Base-by-base conservation (phyloP, 2,329 filamentous ascomycete species). In the Pseudopyrenochaeta lycopersici region DNA sequence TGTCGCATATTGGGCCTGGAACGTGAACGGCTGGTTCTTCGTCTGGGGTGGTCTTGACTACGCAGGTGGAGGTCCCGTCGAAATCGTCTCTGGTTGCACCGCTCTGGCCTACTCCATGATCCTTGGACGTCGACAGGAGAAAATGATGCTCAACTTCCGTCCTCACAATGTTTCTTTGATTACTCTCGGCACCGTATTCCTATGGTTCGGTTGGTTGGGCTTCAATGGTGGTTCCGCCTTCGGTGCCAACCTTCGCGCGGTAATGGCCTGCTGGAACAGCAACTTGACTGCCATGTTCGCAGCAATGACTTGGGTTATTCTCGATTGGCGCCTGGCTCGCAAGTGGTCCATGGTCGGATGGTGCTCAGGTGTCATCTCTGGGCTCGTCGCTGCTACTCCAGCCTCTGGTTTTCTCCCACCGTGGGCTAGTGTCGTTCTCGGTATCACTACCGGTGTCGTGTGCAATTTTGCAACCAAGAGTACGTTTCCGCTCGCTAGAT, bases 91-190 rank as follows among this genome's bases (percentile, higher is more conserved):
- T 52, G 95, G 95, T 74, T 83, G 96, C 79, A 95, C 92, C 38
- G 95, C 94, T 27, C 84, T 98, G 41, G 95, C 95, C 63, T 99
- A 98, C 81, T 97, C 93, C 2, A 90, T 91, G 91, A 88, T 97
- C 32, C 90, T 99, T 56, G 95, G 95, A 65, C 91, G 92, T 72
- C 92, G 95, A 64, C 95, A 97, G 81, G 94, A 98, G 82, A 95
- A 92, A 82, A 97, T 98, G 92, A 97, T 98, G 91, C 87, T 97
- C 79, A 98, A 98, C 85, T 98, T 98, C 86, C 91, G 95, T 65
- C 95, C 95, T 15, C 95, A 99, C 84, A 99, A 99, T 82, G 95
- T 98, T 64, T 97, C 93, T 5, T 86, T 98, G 71, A 97, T 99
- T 79, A 93, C 95, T 1, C 89, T 98, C 67, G 95, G 95, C 60